Evolutionary conservation across 192 early-diverging fungal species (phyloP).

Genomic region (Kickxella alabastrina): DNA sequence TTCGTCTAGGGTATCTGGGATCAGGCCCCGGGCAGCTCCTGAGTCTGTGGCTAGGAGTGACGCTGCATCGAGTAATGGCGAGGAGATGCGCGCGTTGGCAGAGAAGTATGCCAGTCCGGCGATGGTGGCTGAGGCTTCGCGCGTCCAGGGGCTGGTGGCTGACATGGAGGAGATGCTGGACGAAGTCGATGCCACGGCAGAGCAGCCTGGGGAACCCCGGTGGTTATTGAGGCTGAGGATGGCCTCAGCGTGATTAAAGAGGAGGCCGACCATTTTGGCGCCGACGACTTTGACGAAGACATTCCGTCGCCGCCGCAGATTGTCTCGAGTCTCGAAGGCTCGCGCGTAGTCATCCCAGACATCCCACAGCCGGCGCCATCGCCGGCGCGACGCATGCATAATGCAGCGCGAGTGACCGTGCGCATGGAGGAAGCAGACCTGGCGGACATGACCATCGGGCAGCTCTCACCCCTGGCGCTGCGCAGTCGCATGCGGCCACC

Average conservation of each 20-base stretch:
- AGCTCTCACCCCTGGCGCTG: constrained; percentile 40
- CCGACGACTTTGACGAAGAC: constrained; percentile 35
- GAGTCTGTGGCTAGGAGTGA: constrained; percentile 8
- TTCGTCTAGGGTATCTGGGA: too few species aligned
- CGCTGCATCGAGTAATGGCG: constrained; percentile 6
- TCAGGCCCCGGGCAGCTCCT: neutral
- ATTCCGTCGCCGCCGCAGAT: constrained; percentile 41
- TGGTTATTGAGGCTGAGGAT: constrained; percentile 46
- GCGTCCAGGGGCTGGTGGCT: constrained; percentile 26
- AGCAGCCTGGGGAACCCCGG: too few species aligned
- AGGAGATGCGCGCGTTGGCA: constrained; percentile 29
- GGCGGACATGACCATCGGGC: constrained; percentile 49
- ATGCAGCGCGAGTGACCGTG: constrained; percentile 1
- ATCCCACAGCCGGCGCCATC: neutral
- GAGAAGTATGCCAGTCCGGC: constrained; percentile 40
- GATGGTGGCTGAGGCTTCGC: neutral
- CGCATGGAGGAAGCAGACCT: constrained; percentile 33
- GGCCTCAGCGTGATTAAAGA: constrained; percentile 39
- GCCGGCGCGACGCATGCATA: neutral
- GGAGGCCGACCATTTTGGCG: neutral
- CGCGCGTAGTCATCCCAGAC: constrained; percentile 16
- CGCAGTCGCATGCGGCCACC: constrained; percentile 13
- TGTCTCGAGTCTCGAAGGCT: constrained; percentile 17
- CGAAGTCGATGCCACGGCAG: constrained; percentile 29
- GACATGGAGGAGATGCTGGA: constrained; percentile 50